Conservation (phyloP, 2,329 filamentous ascomycete species). For the Penicillium palitans region DNA sequence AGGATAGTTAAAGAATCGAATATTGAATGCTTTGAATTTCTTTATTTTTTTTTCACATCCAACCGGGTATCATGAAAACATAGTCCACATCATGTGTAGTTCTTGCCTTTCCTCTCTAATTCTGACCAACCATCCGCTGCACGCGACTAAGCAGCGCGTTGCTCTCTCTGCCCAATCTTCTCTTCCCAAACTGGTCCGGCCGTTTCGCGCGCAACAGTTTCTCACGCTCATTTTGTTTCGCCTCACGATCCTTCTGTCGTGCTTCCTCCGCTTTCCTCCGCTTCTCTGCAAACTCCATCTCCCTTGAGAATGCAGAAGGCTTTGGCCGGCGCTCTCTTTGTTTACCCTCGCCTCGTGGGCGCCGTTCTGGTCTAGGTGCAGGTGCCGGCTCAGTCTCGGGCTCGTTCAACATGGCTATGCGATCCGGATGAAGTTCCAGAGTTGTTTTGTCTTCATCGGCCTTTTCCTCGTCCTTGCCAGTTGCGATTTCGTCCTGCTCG, state of each 20-base stretch:
- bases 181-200: conserved; percentile 67
- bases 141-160: conserved; percentile 74
- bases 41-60: conserved; percentile 8
- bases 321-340: conserved; percentile 42
- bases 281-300: conserved; percentile 65
- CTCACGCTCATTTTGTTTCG: conserved; percentile 70
- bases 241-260: conserved; percentile 63
- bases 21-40: conserved; percentile 13
- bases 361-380: conserved; percentile 21
- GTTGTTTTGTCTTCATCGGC: conserved; percentile 34
- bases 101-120: conserved; percentile 13
- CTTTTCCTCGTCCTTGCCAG: conserved; percentile 18
- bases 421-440: conserved; percentile 61
- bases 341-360: conserved; percentile 27
- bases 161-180: conserved; percentile 80
- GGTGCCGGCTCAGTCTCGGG: conserved; percentile 29
- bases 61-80: conserved; percentile 28
- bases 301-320: conserved; percentile 61
- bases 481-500: conserved; percentile 31
- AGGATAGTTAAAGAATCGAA: conserved; percentile 3
- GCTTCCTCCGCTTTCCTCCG: conserved; percentile 61
- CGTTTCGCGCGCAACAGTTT: conserved; percentile 62
- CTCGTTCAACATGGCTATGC: conserved; percentile 59
- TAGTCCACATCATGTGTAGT: conserved; percentile 7
- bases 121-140: conserved; percentile 64